Percentiles rank a stretch among this genome's conserved stretches.
Evolutionary conservation across 192 early-diverging fungal genomes (phyloP).

Genomic region (Coemansia pectinata): DNA sequence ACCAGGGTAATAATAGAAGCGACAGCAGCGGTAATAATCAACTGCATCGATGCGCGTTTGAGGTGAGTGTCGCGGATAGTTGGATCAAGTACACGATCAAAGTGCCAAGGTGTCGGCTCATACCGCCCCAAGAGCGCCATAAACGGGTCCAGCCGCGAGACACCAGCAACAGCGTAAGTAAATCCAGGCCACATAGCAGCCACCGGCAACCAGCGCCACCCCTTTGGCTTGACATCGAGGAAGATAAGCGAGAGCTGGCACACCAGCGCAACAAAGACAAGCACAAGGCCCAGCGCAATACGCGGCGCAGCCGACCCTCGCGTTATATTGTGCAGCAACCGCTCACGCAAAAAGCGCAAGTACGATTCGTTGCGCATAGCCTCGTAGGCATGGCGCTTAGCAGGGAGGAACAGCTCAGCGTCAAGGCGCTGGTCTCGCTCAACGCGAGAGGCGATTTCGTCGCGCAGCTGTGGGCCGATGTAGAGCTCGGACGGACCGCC

Average conservation of each 20-base stretch:
- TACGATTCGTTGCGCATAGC: slow-evolving; percentile 54
- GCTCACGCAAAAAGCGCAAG: slow-evolving; percentile 50
- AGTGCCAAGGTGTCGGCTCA: slow-evolving; percentile 39
- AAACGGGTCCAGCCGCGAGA: slow-evolving; percentile 46
- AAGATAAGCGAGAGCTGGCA: slow-evolving; percentile 50
- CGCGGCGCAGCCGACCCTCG: slow-evolving; percentile 46
- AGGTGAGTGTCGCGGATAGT: slow-evolving; percentile 37
- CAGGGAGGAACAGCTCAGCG: slow-evolving; percentile 42
- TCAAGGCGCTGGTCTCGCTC: slow-evolving; percentile 43
- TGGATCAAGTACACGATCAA: slow-evolving; percentile 32
- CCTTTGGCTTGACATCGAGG: slow-evolving; percentile 51
- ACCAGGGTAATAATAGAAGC: slow-evolving; percentile 39
- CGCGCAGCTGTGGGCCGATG: slow-evolving; percentile 40
- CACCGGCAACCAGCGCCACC: slow-evolving; percentile 53
- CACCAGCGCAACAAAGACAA: slow-evolving; percentile 43
- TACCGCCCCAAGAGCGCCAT: slow-evolving; percentile 41
- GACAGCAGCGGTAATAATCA: slow-evolving; percentile 22
- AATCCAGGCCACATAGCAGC: slow-evolving; percentile 47
- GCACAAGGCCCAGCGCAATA: slow-evolving; percentile 44
- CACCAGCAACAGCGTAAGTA: slow-evolving; percentile 34
- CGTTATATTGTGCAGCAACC: slow-evolving; percentile 49
- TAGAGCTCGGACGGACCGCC: slow-evolving; percentile 39
- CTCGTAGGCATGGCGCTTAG: slow-evolving; percentile 54
- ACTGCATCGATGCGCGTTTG: slow-evolving; percentile 38
- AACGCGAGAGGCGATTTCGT: slow-evolving; percentile 34